Evolutionary conservation across 2,329 filamentous ascomycete species (phyloP), one percentile per base, ranked within the genome.

Genomic region (Claviceps africana): DNA sequence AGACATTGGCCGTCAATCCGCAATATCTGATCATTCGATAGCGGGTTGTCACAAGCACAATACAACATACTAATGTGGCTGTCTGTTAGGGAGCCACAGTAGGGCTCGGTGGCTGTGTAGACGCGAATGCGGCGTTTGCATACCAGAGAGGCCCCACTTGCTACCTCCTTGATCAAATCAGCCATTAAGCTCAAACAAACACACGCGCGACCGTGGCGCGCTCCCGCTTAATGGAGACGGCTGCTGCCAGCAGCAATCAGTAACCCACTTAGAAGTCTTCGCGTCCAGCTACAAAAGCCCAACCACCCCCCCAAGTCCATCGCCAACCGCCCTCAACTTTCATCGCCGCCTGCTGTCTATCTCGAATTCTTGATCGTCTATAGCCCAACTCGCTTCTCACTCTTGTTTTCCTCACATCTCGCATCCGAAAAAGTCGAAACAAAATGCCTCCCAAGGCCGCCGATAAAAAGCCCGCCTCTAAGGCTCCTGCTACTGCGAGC

Each of bases 381-480:
- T 55, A 56, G 30, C 40, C 51, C 47, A 53, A 33, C 30, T 39
- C n/a, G 11, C 3, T 40, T 30, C 43, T 22, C 25, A 21, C 35
- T 44, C 35, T 57, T 60, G 56, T 52, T 52, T 3, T 52, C 55
- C 17, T 19, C 11, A 17, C 54, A 57, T 48, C 7, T 46, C 28
- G 3, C 8, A 31, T 33, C 35, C 39, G 51, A 53, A 57, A 57
- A 66, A n/a, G n/a, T n/a, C 62, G 55, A 58, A 55, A 58, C 70
- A 83, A 85, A 86, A 97, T 97, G 93, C 82, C 93, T 78, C 91
- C 93, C 70, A 97, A 97, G 81, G 85, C 86, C 69, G 91, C 91
- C 69, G 86, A 94, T 78, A 97, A 97, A 88, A 96, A 95, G 82
- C 90, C 91, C 75, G 91, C 87, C 78, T 82, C 88, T 77, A 97